Evolutionary conservation across 768 basidiomycete genomes (phyloP).

Genomic region (Tubosaeta brunneosetosa): DNA sequence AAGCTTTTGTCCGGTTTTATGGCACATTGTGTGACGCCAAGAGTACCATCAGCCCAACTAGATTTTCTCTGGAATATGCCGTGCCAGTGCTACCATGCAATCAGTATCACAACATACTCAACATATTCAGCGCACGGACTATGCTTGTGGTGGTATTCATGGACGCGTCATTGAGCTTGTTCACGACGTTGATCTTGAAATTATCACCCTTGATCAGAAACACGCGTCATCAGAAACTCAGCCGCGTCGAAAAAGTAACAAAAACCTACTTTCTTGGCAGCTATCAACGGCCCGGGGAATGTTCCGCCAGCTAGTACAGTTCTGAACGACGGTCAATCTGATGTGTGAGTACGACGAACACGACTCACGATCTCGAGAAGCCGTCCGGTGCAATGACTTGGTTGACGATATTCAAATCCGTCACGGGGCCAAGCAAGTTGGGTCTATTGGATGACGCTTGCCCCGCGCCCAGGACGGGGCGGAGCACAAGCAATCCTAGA

Average conservation of each 20-base stretch:
- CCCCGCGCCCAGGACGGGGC: no score
- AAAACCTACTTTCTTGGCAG: constrained; percentile 30
- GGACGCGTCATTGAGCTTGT: constrained; percentile 39
- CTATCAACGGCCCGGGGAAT: constrained; percentile 44
- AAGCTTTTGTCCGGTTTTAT: constrained; percentile 12
- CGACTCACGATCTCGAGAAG: constrained; percentile 36
- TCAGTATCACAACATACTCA: neutral
- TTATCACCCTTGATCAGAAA: constrained; percentile 27
- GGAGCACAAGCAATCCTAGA: no score
- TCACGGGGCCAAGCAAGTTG: constrained; percentile 15
- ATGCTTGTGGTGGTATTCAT: constrained; percentile 51
- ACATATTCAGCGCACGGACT: constrained; percentile 26
- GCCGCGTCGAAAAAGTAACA: neutral
- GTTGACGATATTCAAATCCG: constrained; percentile 38
- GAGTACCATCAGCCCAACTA: constrained; percentile 43
- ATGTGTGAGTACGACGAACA: neutral
- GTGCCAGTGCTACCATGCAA: constrained; percentile 46
- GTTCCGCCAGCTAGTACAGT: constrained; percentile 40
- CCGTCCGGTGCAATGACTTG: constrained; percentile 45
- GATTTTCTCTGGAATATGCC: constrained; percentile 42
- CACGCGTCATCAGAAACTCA: neutral
- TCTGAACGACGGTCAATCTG: constrained; percentile 16
- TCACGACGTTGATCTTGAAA: constrained; percentile 42
- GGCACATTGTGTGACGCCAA: constrained; percentile 35
- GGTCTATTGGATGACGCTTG: no score